Conservation (phyloP, 169 alveolate species). For the Plasmodium gonderi region DNA sequence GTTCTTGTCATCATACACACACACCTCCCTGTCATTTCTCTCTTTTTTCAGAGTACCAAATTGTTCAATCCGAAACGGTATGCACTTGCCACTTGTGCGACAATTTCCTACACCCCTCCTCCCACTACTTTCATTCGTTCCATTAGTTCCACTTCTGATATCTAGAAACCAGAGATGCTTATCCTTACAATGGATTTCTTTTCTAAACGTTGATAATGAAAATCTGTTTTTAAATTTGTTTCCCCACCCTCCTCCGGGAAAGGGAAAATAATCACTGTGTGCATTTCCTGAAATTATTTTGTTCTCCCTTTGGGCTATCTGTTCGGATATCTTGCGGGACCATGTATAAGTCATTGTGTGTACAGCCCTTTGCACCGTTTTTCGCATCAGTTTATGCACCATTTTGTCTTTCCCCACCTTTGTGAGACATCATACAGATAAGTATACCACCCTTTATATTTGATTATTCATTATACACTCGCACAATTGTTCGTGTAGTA, state of each 20-base stretch:
- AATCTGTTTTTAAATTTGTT: background rate
- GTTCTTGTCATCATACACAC: background rate
- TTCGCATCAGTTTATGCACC: background rate
- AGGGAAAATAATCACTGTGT: background rate
- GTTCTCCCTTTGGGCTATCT: background rate
- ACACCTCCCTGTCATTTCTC: background rate
- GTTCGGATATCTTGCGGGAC: background rate
- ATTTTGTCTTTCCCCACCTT: background rate
- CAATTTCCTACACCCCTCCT: background rate
- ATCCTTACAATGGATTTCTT: background rate
- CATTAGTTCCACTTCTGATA: too few relatives aligned
- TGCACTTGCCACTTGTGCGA: background rate
- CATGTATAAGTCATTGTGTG: background rate
- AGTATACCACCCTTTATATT: background rate
- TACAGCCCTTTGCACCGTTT: background rate
- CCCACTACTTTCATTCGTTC: background rate
- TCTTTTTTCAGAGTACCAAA: background rate
- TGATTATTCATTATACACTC: background rate
- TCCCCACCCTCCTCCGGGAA: background rate
- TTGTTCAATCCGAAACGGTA: background rate
- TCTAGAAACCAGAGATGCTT: too few relatives aligned
- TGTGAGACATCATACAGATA: background rate
- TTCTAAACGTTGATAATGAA: background rate
- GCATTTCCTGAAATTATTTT: background rate
- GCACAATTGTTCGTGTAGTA: background rate